Evolutionary conservation across 2,329 filamentous ascomycete genomes (phyloP).

Genomic region (Hypoxylon sp.): DNA sequence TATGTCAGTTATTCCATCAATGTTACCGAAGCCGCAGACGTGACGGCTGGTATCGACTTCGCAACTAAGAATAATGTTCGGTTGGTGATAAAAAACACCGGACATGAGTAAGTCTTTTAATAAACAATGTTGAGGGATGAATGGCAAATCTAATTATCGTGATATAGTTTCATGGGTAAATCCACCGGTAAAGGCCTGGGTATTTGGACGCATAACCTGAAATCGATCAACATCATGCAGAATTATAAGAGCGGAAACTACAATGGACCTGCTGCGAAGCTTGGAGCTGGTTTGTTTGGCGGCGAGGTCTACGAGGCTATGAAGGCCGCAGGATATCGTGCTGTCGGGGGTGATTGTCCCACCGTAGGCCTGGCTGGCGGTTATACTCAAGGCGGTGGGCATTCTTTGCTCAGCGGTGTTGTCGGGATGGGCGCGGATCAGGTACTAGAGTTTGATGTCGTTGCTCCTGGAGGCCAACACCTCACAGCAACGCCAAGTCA

Average conservation of each 20-base stretch:
- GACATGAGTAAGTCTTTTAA: constrained; percentile 40
- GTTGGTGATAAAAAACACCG: constrained; percentile 40
- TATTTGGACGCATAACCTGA: constrained; percentile 61
- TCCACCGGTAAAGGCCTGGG: constrained; percentile 57
- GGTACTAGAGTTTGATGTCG: constrained; percentile 64
- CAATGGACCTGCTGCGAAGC: constrained; percentile 61
- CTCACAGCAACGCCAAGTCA: constrained; percentile 60
- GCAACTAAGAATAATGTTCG: constrained; percentile 39
- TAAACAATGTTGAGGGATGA: not conserved
- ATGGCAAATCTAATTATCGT: not conserved
- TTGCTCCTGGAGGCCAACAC: constrained; percentile 61
- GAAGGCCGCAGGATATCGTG: constrained; percentile 55
- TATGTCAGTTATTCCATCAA: constrained; percentile 60
- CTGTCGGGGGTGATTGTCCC: constrained; percentile 63
- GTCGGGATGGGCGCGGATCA: constrained; percentile 70
- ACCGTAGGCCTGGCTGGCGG: constrained; percentile 69
- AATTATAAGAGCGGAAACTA: constrained; percentile 55
- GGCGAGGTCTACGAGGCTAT: constrained; percentile 60
- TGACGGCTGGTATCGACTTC: constrained; percentile 43
- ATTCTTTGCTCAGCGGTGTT: constrained; percentile 61
- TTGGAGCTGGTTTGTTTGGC: constrained; percentile 65
- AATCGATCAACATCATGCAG: constrained; percentile 49
- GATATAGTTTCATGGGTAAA: constrained; percentile 54
- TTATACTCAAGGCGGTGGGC: constrained; percentile 70
- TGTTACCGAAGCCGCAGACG: constrained; percentile 52